Base-by-base conservation (phyloP, 768 basidiomycete species). In the Boletellus sp. region DNA sequence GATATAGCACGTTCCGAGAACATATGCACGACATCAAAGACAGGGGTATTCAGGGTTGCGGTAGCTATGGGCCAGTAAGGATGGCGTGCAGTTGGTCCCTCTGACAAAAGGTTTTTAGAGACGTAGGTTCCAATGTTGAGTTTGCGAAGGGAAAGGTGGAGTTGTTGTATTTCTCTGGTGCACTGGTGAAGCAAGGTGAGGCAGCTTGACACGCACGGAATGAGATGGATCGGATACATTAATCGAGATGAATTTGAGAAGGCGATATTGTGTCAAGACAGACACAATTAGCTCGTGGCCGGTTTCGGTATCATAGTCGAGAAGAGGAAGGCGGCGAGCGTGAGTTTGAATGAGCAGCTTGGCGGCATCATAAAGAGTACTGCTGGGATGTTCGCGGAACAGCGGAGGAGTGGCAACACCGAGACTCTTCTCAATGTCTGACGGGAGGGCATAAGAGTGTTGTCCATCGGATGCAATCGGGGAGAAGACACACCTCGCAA, bases 1-100 rank as follows among this genome's bases (percentile, higher is more conserved):
- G 91, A 94, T 58, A 99, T 96, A 23, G 94, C 87, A 37, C 87
- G 81, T 68, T 94, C 90, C 0, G 92, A 95, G 68, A 98, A 98
- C 87, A 95, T 93, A 64, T 99, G 96, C 3, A 98, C 96, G 52
- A 98, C 93, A 62, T 98, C 94, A 60, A 96, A 97, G 3, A 99
- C 96, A 24, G 90, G 87, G 0, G 95, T 96, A 49, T 84, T 74
- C 61, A 95, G 75, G 28, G 84, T 94, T 11, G 95, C 95, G 0
- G 94, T 96, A 6, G 90, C 88, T 49, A 98, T 84, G 3, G 96
- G 96, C 66, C 87, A 80, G 69, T 84, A 97, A 1, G 87, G 90
- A 50, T 87, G 85, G 36, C 78, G 73, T 43, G 74, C 75, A 44
- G 79, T 76, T 6, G 78, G 71, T 8, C 68, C 65, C 35, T 79